Percentiles rank a stretch among this genome's conserved stretches.
Conservation (phyloP, 768 basidiomycete genomes). For the Pleurotus giganteus region DNA sequence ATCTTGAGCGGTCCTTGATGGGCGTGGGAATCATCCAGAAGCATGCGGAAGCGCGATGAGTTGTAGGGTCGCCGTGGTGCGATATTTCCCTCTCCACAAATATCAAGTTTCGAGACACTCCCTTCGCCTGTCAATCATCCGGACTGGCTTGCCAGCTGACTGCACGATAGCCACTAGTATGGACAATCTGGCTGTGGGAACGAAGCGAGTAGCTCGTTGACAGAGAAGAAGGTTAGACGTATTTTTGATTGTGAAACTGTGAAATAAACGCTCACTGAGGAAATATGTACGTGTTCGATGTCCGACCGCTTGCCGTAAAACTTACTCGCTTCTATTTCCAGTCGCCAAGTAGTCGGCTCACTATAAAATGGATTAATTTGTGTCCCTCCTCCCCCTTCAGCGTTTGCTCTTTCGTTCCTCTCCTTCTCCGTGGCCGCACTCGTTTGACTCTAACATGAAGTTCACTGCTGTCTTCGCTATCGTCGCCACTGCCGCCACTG, state of each 20-base stretch:
- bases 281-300: slow-evolving; percentile 7
- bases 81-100: neutral
- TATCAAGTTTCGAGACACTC: neutral
- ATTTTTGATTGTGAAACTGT: neutral
- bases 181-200: no score
- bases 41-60: no score
- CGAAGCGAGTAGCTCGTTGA: no score
- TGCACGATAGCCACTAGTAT: no score
- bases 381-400: slow-evolving; percentile 15
- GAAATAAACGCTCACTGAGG: neutral
- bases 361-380: neutral
- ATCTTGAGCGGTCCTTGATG: neutral
- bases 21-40: neutral
- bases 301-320: neutral
- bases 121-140: neutral
- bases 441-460: slow-evolving; percentile 31
- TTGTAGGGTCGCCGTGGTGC: no score
- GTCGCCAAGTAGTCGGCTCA: neutral
- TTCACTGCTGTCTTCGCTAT: slow-evolving; percentile 36
- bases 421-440: slow-evolving; percentile 14
- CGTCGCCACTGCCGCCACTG: slow-evolving; percentile 34
- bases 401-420: slow-evolving; percentile 15
- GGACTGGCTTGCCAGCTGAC: no score
- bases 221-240: neutral
- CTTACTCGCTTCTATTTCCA: slow-evolving; percentile 1